Evolutionary conservation across 2,329 filamentous ascomycete genomes (phyloP), one percentile per base, ranked within the genome.

Genomic region (Tolypocladium endophyticum): DNA sequence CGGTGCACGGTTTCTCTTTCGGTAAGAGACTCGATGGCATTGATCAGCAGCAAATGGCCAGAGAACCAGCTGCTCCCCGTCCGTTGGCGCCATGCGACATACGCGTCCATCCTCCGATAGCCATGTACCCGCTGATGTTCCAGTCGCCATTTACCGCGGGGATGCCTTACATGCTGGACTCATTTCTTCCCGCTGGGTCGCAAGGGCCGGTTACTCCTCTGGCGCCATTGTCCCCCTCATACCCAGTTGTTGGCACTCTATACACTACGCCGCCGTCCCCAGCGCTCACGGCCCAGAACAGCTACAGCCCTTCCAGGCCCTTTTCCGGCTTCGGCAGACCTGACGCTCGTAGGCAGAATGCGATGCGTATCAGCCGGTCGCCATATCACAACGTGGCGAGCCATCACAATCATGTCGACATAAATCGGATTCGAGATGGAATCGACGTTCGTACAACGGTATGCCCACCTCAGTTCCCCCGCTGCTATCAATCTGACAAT

Each of bases 361-460:
- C 78, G 30, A 72, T 76, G 60, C 73, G 79, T 28, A 71, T 81
- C 45, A 71, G 72, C 55, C 68, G 81, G 64, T 73, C 78, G 16
- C 70, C 77, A n/a, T 77, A 77, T 59, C 77, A 77, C 64, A 80
- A 76, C 59, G 72, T 75, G 6, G 71, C 77, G 1, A 77, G 77
- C 36, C 79, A 84, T 61, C 83, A 86, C 66, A 87, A 87, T 60
- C 78, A 84, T 30, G 85, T 87, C 6, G 84, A 87, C 62, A 77
- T 84, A 55, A 74, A 76, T 59, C 78, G 80, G n/a, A 87, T 87
- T 64, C 76, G 78, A 23, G 79, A 84, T 20, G 88, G 88, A 12
- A 81, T 83, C 54, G 88, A 92, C 69, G 87, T 91, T 61, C 83
- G 88, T 57, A 91, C 88, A 11, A 92, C 88, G 0, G 88, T 89